Conservation (phyloP, 2,329 filamentous ascomycete genomes). For the Chalara sp. region DNA sequence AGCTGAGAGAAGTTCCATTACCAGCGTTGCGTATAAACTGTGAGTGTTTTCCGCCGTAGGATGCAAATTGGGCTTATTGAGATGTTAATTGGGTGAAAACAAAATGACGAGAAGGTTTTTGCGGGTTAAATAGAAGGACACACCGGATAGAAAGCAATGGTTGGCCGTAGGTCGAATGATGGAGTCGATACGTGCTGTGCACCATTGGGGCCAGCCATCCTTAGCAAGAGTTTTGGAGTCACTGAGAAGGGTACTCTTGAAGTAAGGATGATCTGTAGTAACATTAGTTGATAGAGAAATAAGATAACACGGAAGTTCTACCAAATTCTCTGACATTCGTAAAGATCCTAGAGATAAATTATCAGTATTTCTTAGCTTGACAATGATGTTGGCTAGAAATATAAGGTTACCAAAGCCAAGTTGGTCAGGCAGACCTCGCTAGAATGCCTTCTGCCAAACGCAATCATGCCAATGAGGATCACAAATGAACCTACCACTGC, state of each 20-base stretch:
- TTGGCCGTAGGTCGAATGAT: slow-evolving; percentile 31
- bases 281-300: background rate
- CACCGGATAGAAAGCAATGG: slow-evolving; percentile 34
- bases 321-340: slow-evolving; percentile 38
- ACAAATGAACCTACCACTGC: slow-evolving; percentile 28
- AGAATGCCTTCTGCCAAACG: too few species aligned
- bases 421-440: too few species aligned
- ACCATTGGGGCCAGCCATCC: slow-evolving; percentile 34
- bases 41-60: slow-evolving; percentile 37
- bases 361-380: background rate
- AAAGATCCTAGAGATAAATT: slow-evolving; percentile 27
- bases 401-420: too few species aligned
- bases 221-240: slow-evolving; percentile 33
- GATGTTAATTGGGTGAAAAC: background rate
- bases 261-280: slow-evolving; percentile 33
- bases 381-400: background rate
- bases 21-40: slow-evolving; percentile 32
- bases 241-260: slow-evolving; percentile 40
- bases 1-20: slow-evolving; percentile 42
- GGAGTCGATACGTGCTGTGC: slow-evolving; percentile 31
- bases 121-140: background rate
- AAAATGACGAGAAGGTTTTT: background rate
- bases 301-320: background rate
- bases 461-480: too few species aligned
- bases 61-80: slow-evolving; percentile 35